These are phyloP conservation scores for Sarocladium brachiariae DNA, from an alignment of 2,329 filamentous ascomycete genomes.

Conservation along the genomic window DNA sequence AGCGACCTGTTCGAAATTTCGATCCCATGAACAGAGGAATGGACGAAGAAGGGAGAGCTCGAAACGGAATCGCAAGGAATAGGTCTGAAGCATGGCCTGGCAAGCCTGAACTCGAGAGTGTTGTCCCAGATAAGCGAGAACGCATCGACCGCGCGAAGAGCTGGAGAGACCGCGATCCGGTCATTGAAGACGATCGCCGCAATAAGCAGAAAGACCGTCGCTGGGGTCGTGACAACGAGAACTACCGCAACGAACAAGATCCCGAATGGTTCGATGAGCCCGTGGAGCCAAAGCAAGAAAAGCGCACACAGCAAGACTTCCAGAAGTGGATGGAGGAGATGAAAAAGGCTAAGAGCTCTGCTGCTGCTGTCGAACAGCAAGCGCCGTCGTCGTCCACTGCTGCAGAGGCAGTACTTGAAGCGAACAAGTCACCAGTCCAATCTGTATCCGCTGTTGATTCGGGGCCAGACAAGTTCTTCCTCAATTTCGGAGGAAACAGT, in stretches of 20 bases:
- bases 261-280: slow-evolving; percentile 86
- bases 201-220: slow-evolving; percentile 39
- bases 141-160: slow-evolving; percentile 53
- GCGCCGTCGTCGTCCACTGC: slow-evolving; percentile 30
- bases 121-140: slow-evolving; percentile 38
- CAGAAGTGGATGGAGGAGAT: slow-evolving; percentile 90
- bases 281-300: slow-evolving; percentile 59
- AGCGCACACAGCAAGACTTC: slow-evolving; percentile 83
- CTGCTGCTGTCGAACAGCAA: slow-evolving; percentile 19
- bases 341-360: slow-evolving; percentile 56
- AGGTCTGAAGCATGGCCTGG: slow-evolving; percentile 68
- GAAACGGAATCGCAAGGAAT: slow-evolving; percentile 58
- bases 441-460: slow-evolving; percentile 58
- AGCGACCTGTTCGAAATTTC: slow-evolving; percentile 40
- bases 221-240: slow-evolving; percentile 53
- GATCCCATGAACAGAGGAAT: slow-evolving; percentile 45
- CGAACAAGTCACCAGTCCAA: slow-evolving; percentile 48
- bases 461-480: slow-evolving; percentile 73
- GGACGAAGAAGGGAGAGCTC: slow-evolving; percentile 51
- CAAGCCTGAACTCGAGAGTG: slow-evolving; percentile 43
- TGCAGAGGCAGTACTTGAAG: slow-evolving; percentile 31
- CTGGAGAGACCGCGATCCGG: slow-evolving; percentile 49
- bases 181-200: slow-evolving; percentile 22
- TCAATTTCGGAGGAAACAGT: slow-evolving; percentile 19
- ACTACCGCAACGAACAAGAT: slow-evolving; percentile 63